Evolutionary conservation across 2,329 filamentous ascomycete genomes (phyloP).

Genomic region (Scedosporium apiospermum): DNA sequence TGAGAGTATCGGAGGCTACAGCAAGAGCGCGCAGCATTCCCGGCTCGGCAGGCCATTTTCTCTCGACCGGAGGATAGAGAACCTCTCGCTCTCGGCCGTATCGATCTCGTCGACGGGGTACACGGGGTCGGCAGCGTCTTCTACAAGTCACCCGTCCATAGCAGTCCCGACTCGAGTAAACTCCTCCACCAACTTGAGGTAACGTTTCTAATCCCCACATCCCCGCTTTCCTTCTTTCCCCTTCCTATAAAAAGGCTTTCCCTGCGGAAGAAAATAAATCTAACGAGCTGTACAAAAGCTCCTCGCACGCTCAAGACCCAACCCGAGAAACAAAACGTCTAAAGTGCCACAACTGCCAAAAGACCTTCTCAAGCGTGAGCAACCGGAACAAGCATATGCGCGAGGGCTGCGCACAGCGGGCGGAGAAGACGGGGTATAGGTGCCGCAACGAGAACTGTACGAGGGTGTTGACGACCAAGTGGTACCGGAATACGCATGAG

Average conservation of each 20-base stretch:
- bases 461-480: constrained; percentile 17
- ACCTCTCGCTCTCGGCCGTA: neutral
- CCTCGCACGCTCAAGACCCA: neutral
- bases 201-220: neutral
- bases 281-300: neutral
- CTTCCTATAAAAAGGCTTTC: too few relatives aligned
- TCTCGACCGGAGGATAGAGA: constrained; percentile 1
- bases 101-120: neutral
- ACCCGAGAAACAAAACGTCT: constrained; percentile 3
- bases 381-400: constrained; percentile 23
- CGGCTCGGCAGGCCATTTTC: neutral
- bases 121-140: neutral
- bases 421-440: constrained; percentile 12
- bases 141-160: neutral
- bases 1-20: constrained; percentile 2
- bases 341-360: constrained; percentile 15
- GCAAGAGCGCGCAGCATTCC: neutral
- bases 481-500: constrained; percentile 20
- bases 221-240: neutral
- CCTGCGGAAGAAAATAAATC: too few relatives aligned
- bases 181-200: neutral
- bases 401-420: constrained; percentile 14
- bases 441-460: constrained; percentile 17
- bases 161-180: neutral
- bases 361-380: constrained; percentile 19